Conservation (phyloP, 73 alveolate species). For the Stentor coeruleus region DNA sequence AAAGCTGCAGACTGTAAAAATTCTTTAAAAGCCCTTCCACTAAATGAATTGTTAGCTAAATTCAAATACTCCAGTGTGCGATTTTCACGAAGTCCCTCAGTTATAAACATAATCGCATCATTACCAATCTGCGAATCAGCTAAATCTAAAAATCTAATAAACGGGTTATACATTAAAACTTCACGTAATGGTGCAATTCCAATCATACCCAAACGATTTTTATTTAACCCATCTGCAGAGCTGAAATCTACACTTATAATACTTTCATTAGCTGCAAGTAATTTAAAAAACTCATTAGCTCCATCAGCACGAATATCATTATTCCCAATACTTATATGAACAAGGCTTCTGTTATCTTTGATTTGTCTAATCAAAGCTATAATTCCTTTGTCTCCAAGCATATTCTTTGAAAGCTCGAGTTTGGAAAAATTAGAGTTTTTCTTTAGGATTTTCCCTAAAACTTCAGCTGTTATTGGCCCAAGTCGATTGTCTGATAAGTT, state of each 20-base stretch:
- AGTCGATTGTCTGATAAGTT: neutral
- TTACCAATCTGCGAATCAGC: conserved; percentile 16
- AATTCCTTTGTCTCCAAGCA: conserved; percentile 42
- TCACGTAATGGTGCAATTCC: conserved; percentile 36
- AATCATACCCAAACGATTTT: conserved; percentile 28
- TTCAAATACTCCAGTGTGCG: conserved; percentile 34
- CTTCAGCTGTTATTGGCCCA: neutral
- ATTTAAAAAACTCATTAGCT: conserved; percentile 30
- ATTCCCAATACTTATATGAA: conserved; percentile 34
- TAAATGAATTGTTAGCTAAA: conserved; percentile 29
- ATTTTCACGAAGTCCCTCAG: conserved; percentile 31
- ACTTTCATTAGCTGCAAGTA: conserved; percentile 5
- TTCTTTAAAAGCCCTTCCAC: neutral
- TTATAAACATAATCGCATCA: conserved; percentile 7
- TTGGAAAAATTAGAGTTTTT: conserved; percentile 10
- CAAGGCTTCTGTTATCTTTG: conserved; percentile 21
- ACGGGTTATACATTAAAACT: conserved; percentile 29
- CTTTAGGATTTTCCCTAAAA: conserved; percentile 20
- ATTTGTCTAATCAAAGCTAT: conserved; percentile 9
- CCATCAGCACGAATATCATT: conserved; percentile 47
- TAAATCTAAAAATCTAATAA: conserved; percentile 28
- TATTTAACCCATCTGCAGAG: conserved; percentile 41
- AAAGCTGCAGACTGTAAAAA: neutral
- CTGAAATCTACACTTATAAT: conserved; percentile 33
- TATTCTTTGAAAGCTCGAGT: conserved; percentile 29